Conservation (phyloP, 2,329 filamentous ascomycete genomes). For the Stylonectria norvegica region DNA sequence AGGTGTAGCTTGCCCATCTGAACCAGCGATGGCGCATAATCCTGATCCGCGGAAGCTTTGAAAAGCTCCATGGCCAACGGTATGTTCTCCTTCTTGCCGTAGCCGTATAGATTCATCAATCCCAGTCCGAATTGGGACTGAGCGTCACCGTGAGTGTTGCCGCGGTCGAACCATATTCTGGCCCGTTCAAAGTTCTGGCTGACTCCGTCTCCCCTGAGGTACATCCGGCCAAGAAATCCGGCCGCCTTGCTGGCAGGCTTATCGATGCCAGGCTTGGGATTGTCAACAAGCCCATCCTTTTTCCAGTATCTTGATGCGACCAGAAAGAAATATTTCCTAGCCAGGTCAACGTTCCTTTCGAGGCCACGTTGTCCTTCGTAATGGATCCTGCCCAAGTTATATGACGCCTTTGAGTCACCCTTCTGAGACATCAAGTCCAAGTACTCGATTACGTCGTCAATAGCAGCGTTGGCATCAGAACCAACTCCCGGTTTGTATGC, state of each 20-base stretch:
- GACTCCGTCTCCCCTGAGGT: constrained; percentile 80
- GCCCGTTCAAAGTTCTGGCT: constrained; percentile 75
- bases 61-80: constrained; percentile 72
- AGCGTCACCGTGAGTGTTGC: constrained; percentile 70
- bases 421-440: constrained; percentile 86
- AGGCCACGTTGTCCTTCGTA: constrained; percentile 81
- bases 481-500: constrained; percentile 69
- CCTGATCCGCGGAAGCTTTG: constrained; percentile 75
- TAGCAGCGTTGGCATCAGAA: constrained; percentile 77
- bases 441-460: constrained; percentile 94
- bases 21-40: constrained; percentile 76
- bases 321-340: constrained; percentile 76
- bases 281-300: constrained; percentile 71
- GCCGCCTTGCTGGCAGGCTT: constrained; percentile 80
- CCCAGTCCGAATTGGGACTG: constrained; percentile 83
- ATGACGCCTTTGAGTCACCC: constrained; percentile 82
- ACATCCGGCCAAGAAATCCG: constrained; percentile 85
- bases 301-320: constrained; percentile 80
- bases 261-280: constrained; percentile 66
- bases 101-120: constrained; percentile 76
- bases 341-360: constrained; percentile 67
- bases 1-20: constrained; percentile 80
- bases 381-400: constrained; percentile 79
- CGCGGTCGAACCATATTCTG: constrained; percentile 78
- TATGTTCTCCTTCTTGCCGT: constrained; percentile 67